Percentiles rank a stretch among this genome's conserved stretches.
phyloP scores from a whole-genome alignment of 2,329 filamentous ascomycete genomes.

The Venturiaceae sp. region DNA sequence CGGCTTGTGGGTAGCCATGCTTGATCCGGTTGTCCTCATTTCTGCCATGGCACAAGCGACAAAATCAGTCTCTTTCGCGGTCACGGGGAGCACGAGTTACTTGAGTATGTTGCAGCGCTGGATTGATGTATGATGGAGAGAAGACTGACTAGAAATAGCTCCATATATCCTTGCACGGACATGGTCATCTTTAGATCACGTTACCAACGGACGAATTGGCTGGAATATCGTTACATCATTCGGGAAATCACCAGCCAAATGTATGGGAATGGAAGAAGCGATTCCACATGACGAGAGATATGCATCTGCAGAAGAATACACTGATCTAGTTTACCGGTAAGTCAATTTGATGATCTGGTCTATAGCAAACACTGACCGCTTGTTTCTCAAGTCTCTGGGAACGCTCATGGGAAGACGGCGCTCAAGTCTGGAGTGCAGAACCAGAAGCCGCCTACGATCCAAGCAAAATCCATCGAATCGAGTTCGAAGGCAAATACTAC shows the following conservation, averaged over 20 bases:
- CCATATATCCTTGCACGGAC: conserved; percentile 24
- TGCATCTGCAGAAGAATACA: conserved; percentile 51
- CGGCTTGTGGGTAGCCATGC: background rate
- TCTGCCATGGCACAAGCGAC: conserved; percentile 36
- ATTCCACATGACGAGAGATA: conserved; percentile 55
- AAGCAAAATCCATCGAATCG: background rate
- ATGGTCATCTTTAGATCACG: conserved; percentile 26
- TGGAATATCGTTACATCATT: conserved; percentile 41
- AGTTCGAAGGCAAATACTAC: conserved; percentile 47
- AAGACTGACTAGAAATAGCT: too few relatives aligned
- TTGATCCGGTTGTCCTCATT: conserved; percentile 24
- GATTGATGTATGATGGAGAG: too few relatives aligned
- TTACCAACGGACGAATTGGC: conserved; percentile 26
- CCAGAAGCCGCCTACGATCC: background rate
- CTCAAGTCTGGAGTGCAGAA: conserved; percentile 24
- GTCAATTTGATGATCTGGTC: conserved; percentile 27
- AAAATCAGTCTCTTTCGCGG: conserved; percentile 29
- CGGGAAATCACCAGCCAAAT: background rate
- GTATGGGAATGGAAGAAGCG: conserved; percentile 43
- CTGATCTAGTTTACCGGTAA: conserved; percentile 50
- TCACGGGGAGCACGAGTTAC: conserved; percentile 28
- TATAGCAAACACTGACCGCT: conserved; percentile 33
- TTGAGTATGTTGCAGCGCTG: too few relatives aligned
- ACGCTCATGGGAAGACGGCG: background rate
- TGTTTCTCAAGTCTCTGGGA: conserved; percentile 25